Conservation (phyloP, 352 stramenopile genomes). For the Pythium insidiosum region DNA sequence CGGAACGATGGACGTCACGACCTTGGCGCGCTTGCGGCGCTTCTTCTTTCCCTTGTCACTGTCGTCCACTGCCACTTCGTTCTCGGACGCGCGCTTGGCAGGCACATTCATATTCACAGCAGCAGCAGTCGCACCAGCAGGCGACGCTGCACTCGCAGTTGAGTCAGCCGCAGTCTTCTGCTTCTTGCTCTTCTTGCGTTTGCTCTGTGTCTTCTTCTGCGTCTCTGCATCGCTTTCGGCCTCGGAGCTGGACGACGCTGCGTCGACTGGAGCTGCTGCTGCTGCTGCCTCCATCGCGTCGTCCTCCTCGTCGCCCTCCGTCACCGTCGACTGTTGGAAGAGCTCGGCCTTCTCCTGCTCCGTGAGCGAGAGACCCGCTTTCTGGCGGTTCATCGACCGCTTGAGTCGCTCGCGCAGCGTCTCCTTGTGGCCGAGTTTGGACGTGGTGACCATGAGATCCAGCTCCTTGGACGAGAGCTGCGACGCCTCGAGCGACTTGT, state of each 20-base stretch:
- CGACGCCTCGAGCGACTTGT: slow-evolving; percentile 66
- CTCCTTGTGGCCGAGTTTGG: slow-evolving; percentile 74
- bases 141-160: too few relatives aligned
- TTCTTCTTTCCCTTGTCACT: slow-evolving; percentile 13
- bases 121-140: too few relatives aligned
- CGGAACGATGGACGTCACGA: slow-evolving; percentile 22
- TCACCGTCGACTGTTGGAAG: slow-evolving; percentile 30
- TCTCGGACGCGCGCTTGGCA: too few relatives aligned
- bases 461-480: slow-evolving; percentile 56
- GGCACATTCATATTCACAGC: too few relatives aligned
- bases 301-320: too few relatives aligned
- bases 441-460: slow-evolving; percentile 69
- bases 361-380: slow-evolving; percentile 57
- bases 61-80: background rate
- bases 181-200: slow-evolving; percentile 17
- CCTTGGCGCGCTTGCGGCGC: slow-evolving; percentile 9
- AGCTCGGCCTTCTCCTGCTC: slow-evolving; percentile 43
- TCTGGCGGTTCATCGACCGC: slow-evolving; percentile 68
- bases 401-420: slow-evolving; percentile 72
- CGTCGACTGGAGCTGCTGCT: background rate
- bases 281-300: background rate
- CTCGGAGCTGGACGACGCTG: background rate
- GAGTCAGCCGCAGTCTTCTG: too few relatives aligned
- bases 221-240: slow-evolving; percentile 1
- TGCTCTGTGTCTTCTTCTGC: slow-evolving; percentile 10